Conservation (phyloP, 176 grass and related monocot genomes). For the Eragrostis curvula region DNA sequence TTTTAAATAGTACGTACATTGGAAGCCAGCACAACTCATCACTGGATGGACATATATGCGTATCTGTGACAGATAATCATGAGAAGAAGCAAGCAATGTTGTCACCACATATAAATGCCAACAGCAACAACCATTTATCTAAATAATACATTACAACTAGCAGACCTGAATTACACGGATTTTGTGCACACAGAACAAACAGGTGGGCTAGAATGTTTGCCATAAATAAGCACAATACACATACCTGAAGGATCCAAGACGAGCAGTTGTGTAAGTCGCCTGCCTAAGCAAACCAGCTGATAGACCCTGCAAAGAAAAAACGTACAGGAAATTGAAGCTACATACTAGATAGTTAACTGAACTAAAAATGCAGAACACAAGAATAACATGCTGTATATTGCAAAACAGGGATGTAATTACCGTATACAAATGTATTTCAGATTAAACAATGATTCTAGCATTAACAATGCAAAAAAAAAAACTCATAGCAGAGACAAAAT, state of each 20-base stretch:
- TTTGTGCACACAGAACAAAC: background rate
- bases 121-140: background rate
- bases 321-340: constrained; percentile 21
- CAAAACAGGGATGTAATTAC: background rate
- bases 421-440: background rate
- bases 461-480: background rate
- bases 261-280: constrained; percentile 93
- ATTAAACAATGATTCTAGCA: background rate
- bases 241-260: constrained; percentile 97
- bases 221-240: background rate
- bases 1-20: no score
- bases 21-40: background rate
- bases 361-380: background rate
- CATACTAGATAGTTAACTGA: background rate
- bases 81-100: background rate
- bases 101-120: background rate
- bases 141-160: background rate
- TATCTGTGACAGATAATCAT: background rate
- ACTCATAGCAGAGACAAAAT: background rate
- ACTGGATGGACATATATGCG: background rate
- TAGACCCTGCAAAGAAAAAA: constrained; percentile 68
- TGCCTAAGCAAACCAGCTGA: constrained; percentile 98
- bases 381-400: background rate
- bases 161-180: background rate
- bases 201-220: background rate